Evolutionary conservation across 2,329 filamentous ascomycete genomes (phyloP).

Genomic region (Sclerotinia minor): DNA sequence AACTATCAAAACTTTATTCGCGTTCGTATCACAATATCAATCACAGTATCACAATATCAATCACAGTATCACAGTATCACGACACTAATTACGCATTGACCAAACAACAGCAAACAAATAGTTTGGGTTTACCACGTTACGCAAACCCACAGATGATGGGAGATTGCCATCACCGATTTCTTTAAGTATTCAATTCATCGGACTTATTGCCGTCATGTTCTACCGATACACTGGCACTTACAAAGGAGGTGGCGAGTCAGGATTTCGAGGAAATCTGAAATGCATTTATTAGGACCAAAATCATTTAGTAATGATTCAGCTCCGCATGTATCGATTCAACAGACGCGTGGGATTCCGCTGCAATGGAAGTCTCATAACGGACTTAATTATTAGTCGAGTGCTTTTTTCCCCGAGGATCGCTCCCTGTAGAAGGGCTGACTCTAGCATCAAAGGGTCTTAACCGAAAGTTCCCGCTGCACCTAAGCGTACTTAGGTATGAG

Average conservation of each 20-base stretch:
- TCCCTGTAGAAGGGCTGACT: background rate
- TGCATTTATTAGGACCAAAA: background rate
- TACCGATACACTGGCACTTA: background rate
- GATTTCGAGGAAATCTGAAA: background rate
- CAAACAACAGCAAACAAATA: background rate
- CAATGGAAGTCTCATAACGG: background rate
- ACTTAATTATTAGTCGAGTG: background rate
- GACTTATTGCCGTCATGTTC: background rate
- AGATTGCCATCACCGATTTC: background rate
- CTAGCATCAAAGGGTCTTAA: background rate
- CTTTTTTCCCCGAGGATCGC: background rate
- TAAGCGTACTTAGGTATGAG: background rate
- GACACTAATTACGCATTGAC: conserved; percentile 8
- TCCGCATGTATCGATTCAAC: background rate
- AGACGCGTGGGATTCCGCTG: background rate
- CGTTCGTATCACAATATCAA: conserved; percentile 9
- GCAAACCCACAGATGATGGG: background rate
- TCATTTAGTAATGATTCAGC: conserved; percentile 4
- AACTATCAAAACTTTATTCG: background rate
- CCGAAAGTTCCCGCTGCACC: background rate
- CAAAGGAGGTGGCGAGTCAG: background rate
- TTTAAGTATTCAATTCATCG: background rate
- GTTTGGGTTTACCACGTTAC: background rate
- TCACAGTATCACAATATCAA: conserved; percentile 17
- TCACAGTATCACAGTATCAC: conserved; percentile 15